A percentile compares a stretch with the other conserved stretches of the same genome.
Evolutionary conservation across 208 protist species (phyloP).

Genomic region (Naegleria lovaniensis): DNA sequence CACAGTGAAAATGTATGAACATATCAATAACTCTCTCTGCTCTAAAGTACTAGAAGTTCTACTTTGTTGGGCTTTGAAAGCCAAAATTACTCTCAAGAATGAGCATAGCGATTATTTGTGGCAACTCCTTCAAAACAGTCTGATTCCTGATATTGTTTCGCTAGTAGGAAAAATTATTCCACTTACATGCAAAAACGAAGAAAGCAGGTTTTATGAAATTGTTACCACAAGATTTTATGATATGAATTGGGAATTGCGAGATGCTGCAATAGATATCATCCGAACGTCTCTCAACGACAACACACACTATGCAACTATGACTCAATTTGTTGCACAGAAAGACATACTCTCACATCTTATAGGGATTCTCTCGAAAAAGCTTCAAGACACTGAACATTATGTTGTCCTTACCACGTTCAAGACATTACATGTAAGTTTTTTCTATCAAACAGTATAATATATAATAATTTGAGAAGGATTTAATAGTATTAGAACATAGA

Average conservation of each 20-base stretch:
- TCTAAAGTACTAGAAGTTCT: neutral
- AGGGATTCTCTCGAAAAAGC: neutral
- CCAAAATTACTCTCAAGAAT: neutral
- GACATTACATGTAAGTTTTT: neutral
- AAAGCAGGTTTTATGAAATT: neutral
- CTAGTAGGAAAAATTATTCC: neutral
- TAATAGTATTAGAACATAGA: neutral
- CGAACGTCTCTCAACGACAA: neutral
- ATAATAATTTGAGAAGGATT: neutral
- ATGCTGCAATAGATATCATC: neutral
- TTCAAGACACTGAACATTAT: neutral
- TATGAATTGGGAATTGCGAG: neutral
- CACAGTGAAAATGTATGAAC: neutral
- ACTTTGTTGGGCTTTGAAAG: neutral
- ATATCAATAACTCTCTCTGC: neutral
- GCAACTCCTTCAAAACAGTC: neutral
- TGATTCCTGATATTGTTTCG: neutral
- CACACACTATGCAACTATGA: neutral
- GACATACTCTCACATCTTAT: neutral
- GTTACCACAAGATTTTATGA: neutral
- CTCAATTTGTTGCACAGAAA: neutral
- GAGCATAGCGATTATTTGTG: neutral
- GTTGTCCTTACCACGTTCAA: neutral
- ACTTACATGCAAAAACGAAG: neutral
- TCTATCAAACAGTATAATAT: neutral